These are phyloP conservation scores for Atalantia buxifolia DNA, from an alignment of 345 rosid genomes.

Conservation along the genomic window DNA sequence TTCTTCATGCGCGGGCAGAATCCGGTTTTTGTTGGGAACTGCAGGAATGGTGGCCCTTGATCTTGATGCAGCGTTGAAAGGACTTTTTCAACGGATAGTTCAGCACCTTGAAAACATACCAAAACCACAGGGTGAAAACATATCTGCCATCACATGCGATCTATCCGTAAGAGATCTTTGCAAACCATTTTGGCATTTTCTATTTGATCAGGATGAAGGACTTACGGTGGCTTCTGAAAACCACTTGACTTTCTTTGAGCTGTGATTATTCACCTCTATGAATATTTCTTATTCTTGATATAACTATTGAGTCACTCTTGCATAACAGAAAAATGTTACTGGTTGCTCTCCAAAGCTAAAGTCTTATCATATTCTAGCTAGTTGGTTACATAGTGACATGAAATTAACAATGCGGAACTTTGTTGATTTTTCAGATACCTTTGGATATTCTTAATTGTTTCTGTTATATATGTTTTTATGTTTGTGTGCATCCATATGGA, in stretches of 20 bases:
- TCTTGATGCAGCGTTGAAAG: conserved; percentile 80
- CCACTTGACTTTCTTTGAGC: not conserved
- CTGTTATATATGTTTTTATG: not conserved
- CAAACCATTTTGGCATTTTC: not conserved
- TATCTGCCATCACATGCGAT: conserved; percentile 84
- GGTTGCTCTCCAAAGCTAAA: not conserved
- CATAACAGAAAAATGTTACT: not conserved
- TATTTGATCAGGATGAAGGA: not conserved
- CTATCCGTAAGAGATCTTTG: conserved; percentile 71
- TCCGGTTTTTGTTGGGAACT: conserved; percentile 85
- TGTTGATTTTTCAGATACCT: not conserved
- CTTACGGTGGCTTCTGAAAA: conserved; percentile 3
- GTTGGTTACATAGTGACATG: not conserved
- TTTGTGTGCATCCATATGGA: not conserved
- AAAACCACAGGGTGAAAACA: conserved; percentile 84
- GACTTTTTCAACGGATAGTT: conserved; percentile 81
- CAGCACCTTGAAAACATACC: conserved; percentile 87
- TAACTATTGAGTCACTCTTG: not conserved
- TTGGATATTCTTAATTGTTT: not conserved
- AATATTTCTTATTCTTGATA: not conserved
- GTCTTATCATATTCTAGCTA: not conserved
- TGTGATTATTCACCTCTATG: not conserved
- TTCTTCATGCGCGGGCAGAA: conserved; percentile 96
- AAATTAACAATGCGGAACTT: not conserved
- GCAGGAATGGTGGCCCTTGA: conserved; percentile 99